phyloP scores from a whole-genome alignment of 2,329 filamentous ascomycete genomes.

The Penicillium sp. region DNA sequence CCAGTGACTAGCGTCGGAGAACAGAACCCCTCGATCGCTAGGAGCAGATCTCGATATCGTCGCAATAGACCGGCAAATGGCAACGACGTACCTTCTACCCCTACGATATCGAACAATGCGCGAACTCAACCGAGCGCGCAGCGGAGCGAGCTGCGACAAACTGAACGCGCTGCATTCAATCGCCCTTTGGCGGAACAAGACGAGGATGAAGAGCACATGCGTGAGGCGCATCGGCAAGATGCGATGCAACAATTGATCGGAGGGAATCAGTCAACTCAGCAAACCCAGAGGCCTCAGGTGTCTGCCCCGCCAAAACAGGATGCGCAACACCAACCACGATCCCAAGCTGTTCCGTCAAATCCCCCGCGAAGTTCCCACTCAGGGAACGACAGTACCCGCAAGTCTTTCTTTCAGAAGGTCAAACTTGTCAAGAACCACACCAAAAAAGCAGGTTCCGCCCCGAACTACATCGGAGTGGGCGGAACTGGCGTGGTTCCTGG shows the following conservation, averaged over 20 bases:
- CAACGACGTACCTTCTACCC: conserved; percentile 8
- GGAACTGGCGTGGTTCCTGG: conserved; percentile 46
- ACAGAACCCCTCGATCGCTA: conserved; percentile 28
- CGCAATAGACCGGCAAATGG: conserved; percentile 25
- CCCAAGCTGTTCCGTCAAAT: neutral
- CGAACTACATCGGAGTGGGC: conserved; percentile 24
- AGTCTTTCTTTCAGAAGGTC: conserved; percentile 34
- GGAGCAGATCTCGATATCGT: conserved; percentile 38
- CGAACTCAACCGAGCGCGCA: neutral
- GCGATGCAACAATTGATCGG: conserved; percentile 39
- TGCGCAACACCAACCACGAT: neutral
- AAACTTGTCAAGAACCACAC: conserved; percentile 21
- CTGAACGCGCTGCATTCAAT: neutral
- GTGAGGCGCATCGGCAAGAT: conserved; percentile 31
- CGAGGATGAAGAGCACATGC: conserved; percentile 17
- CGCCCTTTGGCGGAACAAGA: neutral
- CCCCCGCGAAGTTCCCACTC: neutral
- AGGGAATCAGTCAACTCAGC: conserved; percentile 11
- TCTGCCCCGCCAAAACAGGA: neutral
- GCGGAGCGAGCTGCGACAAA: neutral
- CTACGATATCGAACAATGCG: conserved; percentile 13
- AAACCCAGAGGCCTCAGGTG: conserved; percentile 12
- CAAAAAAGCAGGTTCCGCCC: conserved; percentile 13
- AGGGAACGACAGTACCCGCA: conserved; percentile 23
- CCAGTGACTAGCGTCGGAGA: neutral